phyloP scores from a whole-genome alignment of 73 alveolate genomes.

The Vitrella brassicaformis region DNA sequence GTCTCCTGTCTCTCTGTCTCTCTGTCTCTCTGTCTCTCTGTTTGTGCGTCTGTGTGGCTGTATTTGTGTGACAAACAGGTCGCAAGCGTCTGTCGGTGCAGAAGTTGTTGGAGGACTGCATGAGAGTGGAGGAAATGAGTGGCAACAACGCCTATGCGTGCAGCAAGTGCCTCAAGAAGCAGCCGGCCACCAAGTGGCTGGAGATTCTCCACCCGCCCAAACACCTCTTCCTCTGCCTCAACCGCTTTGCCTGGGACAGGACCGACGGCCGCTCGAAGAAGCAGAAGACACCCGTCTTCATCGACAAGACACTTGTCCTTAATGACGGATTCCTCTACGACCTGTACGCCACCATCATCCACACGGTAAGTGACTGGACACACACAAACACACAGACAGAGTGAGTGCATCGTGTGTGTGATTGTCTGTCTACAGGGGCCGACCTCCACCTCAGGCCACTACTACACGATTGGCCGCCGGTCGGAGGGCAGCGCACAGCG shows the following conservation, averaged over 20 bases:
- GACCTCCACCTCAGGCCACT: neutral
- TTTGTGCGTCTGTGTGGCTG: neutral
- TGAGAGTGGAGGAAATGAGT: neutral
- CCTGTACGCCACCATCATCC: neutral
- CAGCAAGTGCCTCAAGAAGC: neutral
- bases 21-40: neutral
- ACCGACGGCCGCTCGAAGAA: neutral
- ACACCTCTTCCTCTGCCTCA: neutral
- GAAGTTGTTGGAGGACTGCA: neutral
- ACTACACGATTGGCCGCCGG: neutral
- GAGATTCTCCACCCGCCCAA: neutral
- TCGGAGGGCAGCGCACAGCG: neutral
- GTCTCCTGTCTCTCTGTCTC: neutral
- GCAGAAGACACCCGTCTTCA: neutral
- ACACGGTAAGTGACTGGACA: neutral
- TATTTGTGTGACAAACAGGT: neutral
- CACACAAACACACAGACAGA: neutral
- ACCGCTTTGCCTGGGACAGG: neutral
- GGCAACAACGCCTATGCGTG: neutral
- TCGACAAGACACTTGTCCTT: no score
- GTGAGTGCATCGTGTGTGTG: neutral
- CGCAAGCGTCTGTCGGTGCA: neutral
- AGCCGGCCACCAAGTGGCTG: neutral
- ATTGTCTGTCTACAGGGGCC: neutral
- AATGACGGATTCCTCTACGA: neutral